Evolutionary conservation across 2,329 filamentous ascomycete genomes (phyloP).

Genomic region (Clarireedia paspali): DNA sequence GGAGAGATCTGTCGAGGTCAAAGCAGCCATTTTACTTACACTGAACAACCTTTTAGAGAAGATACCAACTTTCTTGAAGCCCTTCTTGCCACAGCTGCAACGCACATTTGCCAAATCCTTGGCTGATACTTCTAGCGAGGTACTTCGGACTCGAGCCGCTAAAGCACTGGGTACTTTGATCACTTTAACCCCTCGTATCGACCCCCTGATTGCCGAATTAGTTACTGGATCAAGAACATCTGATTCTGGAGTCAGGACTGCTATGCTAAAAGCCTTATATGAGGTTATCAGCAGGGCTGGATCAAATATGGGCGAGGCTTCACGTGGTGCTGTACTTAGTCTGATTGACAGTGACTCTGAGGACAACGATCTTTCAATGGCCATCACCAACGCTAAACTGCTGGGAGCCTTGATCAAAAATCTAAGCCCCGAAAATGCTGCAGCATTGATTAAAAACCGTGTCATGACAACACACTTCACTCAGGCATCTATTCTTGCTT

Average conservation of each 20-base stretch:
- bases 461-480: constrained; percentile 72
- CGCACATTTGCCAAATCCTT: constrained; percentile 94
- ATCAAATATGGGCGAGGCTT: constrained; percentile 87
- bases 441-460: constrained; percentile 54
- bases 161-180: constrained; percentile 93
- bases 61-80: constrained; percentile 90
- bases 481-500: constrained; percentile 71
- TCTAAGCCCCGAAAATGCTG: constrained; percentile 64
- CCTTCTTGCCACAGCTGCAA: constrained; percentile 93
- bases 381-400: constrained; percentile 83
- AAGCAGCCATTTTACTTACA: constrained; percentile 86
- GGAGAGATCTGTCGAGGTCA: constrained; percentile 91
- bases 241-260: constrained; percentile 80
- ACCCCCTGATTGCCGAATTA: constrained; percentile 85
- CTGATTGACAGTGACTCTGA: constrained; percentile 82
- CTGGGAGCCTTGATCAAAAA: constrained; percentile 86
- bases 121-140: constrained; percentile 85
- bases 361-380: constrained; percentile 68
- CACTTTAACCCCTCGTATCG: constrained; percentile 88
- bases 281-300: constrained; percentile 96
- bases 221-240: constrained; percentile 91
- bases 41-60: constrained; percentile 94
- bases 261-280: constrained; percentile 94
- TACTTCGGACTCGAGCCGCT: constrained; percentile 78
- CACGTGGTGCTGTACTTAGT: constrained; percentile 74